Percentiles rank a stretch among this genome's conserved stretches.
phyloP scores from a whole-genome alignment of 805 yeast genomes.

The Phaffomyces antillensis region DNA sequence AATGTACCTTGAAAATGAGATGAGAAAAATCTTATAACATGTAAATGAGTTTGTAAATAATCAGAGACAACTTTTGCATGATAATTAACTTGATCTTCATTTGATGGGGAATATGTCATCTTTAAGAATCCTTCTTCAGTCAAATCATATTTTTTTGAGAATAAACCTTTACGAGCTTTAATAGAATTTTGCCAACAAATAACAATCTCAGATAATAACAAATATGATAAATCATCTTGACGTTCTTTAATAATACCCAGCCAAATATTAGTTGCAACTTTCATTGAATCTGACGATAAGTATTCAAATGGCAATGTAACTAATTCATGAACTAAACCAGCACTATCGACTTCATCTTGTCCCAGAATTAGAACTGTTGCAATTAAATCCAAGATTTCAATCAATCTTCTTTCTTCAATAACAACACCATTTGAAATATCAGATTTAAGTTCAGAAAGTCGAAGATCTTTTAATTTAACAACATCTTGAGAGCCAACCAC shows the following conservation, averaged over 20 bases:
- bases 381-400: conserved; percentile 37
- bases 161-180: conserved; percentile 54
- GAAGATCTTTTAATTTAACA: conserved; percentile 12
- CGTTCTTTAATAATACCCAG: conserved; percentile 64
- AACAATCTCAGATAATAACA: conserved; percentile 64
- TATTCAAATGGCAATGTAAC: conserved; percentile 65
- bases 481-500: conserved; percentile 15
- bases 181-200: conserved; percentile 64
- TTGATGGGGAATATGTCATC: conserved; percentile 90
- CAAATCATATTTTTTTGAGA: conserved; percentile 47
- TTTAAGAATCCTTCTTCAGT: conserved; percentile 51
- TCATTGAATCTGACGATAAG: conserved; percentile 54
- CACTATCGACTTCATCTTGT: conserved; percentile 24
- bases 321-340: conserved; percentile 37
- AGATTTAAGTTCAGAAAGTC: conserved; percentile 17
- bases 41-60: conserved; percentile 58
- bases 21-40: conserved; percentile 57
- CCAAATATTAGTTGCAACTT: conserved; percentile 73
- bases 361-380: conserved; percentile 36
- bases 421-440: conserved; percentile 14
- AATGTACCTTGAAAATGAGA: conserved; percentile 77
- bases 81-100: conserved; percentile 49
- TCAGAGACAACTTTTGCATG: conserved; percentile 42
- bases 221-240: conserved; percentile 45
- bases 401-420: conserved; percentile 27